Percentiles rank a stretch among this genome's conserved stretches.
These are phyloP conservation scores for Heterobasidion irregulare DNA, from an alignment of 1,284 basidiomycete species.

Conservation along the genomic window DNA sequence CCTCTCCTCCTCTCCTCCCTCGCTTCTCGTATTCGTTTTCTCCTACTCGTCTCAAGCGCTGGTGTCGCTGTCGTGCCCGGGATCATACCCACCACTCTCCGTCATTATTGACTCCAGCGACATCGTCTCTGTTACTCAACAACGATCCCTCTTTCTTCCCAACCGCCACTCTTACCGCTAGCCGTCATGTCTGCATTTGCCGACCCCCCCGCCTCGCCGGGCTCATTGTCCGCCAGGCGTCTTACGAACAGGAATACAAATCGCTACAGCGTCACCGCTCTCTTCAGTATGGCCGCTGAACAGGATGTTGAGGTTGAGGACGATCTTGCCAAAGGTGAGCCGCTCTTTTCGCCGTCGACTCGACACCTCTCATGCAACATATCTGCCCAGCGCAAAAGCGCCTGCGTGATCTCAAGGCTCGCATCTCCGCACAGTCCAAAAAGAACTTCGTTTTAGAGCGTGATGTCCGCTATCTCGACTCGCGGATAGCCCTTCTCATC, in stretches of 20 bases:
- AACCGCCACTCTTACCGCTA: conserved; percentile 6
- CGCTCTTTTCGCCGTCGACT: neutral
- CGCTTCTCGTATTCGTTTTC: neutral
- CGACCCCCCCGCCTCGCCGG: conserved; percentile 55
- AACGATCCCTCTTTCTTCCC: conserved; percentile 4
- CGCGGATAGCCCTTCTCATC: conserved; percentile 94
- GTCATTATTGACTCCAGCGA: neutral
- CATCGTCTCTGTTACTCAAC: neutral
- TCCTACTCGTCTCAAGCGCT: conserved; percentile 7
- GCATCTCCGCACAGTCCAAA: conserved; percentile 97
- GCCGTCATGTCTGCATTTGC: conserved; percentile 53
- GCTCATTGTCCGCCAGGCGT: conserved; percentile 58
- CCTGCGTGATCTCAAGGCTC: conserved; percentile 90
- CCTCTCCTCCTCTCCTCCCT: neutral
- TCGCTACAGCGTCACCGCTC: conserved; percentile 91
- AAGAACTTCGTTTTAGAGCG: conserved; percentile 99
- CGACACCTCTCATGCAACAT: neutral
- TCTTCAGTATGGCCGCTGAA: conserved; percentile 97
- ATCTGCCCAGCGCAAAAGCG: conserved; percentile 78
- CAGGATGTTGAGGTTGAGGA: conserved; percentile 99
- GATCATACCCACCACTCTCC: neutral
- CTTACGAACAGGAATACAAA: conserved; percentile 91
- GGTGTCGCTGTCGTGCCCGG: conserved; percentile 10
- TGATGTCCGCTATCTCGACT: conserved; percentile 97
- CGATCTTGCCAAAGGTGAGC: conserved; percentile 87